These are phyloP conservation scores for Eimeria necatrix DNA, from an alignment of 169 alveolate genomes.

Conservation along the genomic window DNA sequence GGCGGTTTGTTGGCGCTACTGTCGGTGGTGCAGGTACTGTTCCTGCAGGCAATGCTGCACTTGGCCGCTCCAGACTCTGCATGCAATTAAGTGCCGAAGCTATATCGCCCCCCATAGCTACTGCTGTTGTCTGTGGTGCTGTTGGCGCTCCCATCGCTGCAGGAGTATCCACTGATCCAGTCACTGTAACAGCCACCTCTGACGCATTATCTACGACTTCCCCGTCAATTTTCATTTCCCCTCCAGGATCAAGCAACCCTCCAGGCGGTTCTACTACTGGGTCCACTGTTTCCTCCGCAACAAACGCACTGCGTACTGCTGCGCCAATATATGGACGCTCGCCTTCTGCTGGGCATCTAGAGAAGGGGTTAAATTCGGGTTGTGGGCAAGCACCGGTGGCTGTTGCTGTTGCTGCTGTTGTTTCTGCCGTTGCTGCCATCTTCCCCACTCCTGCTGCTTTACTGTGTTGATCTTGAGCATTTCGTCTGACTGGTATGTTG, in stretches of 20 bases:
- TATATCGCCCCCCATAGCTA: background rate
- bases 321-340: too few species aligned
- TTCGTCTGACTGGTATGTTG: too few species aligned
- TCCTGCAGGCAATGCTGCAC: conserved; percentile 11
- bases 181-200: background rate
- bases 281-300: too few species aligned
- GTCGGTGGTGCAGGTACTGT: conserved; percentile 18
- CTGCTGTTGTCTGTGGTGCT: background rate
- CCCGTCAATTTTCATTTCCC: background rate
- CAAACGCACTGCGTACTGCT: too few species aligned
- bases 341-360: background rate
- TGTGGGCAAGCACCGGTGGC: background rate
- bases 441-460: background rate
- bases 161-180: background rate
- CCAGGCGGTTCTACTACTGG: too few species aligned
- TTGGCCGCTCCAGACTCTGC: background rate
- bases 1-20: background rate
- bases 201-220: background rate
- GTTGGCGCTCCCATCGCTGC: background rate
- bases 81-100: background rate
- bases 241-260: background rate
- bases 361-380: too few species aligned
- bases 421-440: background rate
- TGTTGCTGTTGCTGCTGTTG: conserved; percentile 3
- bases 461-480: too few species aligned